These are phyloP conservation scores for Suillus tomentosus DNA, from an alignment of 768 basidiomycete genomes.

Conservation along the genomic window DNA sequence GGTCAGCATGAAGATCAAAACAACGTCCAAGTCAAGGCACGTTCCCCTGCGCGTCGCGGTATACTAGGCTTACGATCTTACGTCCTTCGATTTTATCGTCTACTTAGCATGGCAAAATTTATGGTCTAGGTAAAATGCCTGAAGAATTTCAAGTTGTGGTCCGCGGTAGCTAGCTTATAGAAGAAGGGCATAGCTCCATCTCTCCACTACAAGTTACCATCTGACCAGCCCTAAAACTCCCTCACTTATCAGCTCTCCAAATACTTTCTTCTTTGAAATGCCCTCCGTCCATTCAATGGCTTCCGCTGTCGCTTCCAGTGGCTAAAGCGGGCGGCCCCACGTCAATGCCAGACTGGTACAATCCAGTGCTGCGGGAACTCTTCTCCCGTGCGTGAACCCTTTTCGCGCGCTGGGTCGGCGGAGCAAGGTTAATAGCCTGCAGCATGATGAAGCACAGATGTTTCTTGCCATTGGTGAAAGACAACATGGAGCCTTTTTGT, in stretches of 20 bases:
- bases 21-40: not conserved
- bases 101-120: not conserved
- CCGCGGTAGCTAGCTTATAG: not conserved
- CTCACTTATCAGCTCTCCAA: not conserved
- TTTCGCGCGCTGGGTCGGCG: slow-evolving; percentile 15
- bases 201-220: not conserved
- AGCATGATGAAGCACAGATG: not conserved
- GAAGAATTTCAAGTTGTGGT: not conserved
- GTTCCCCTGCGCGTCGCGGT: not conserved
- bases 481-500: not conserved
- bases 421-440: not conserved
- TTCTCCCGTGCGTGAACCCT: not conserved
- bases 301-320: slow-evolving; percentile 4
- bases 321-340: not conserved
- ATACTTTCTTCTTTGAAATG: not conserved
- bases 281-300: slow-evolving; percentile 5
- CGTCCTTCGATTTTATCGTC: not conserved
- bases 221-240: not conserved
- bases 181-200: not conserved
- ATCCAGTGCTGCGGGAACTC: slow-evolving; percentile 31
- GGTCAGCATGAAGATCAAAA: too few species aligned
- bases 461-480: not conserved
- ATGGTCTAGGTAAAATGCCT: not conserved
- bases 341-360: slow-evolving; percentile 29
- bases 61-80: not conserved